These are phyloP conservation scores for Agastache rugosa DNA, from an alignment of 257 asterid species.

Conservation along the genomic window DNA sequence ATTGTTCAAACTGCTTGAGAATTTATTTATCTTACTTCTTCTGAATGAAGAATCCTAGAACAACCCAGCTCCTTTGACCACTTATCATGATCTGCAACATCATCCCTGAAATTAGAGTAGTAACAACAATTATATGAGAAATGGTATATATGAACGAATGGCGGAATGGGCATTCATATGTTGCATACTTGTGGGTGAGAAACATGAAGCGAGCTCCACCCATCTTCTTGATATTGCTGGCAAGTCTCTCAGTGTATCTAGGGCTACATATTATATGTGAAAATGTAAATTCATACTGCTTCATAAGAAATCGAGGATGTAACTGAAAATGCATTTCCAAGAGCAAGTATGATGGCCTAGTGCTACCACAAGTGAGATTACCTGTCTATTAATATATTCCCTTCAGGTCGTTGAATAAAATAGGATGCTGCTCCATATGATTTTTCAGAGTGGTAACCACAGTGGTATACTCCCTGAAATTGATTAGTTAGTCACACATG, in stretches of 20 bases:
- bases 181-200: slow-evolving; percentile 69
- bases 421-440: slow-evolving; percentile 75
- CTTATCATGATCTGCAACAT: slow-evolving; percentile 76
- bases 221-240: slow-evolving; percentile 58
- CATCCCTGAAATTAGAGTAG: slow-evolving; percentile 55
- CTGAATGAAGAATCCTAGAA: slow-evolving; percentile 55
- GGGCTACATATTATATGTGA: slow-evolving; percentile 55
- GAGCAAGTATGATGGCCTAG: slow-evolving; percentile 10
- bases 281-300: slow-evolving; percentile 8
- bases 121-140: slow-evolving; percentile 28
- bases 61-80: slow-evolving; percentile 76
- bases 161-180: not conserved
- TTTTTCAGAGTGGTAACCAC: slow-evolving; percentile 78
- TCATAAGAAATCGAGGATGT: not conserved
- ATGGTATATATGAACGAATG: slow-evolving; percentile 17
- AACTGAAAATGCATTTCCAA: slow-evolving; percentile 6
- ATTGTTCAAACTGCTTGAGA: not conserved
- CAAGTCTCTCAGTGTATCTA: slow-evolving; percentile 57
- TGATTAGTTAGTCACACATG: slow-evolving; percentile 24
- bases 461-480: slow-evolving; percentile 73
- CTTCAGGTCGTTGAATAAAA: slow-evolving; percentile 66
- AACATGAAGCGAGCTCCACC: slow-evolving; percentile 82
- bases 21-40: slow-evolving; percentile 50
- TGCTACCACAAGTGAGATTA: slow-evolving; percentile 29
- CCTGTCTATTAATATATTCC: slow-evolving; percentile 82